Conservation (phyloP, 2,329 filamentous ascomycete genomes). For the Sarocladiaceae sp. region DNA sequence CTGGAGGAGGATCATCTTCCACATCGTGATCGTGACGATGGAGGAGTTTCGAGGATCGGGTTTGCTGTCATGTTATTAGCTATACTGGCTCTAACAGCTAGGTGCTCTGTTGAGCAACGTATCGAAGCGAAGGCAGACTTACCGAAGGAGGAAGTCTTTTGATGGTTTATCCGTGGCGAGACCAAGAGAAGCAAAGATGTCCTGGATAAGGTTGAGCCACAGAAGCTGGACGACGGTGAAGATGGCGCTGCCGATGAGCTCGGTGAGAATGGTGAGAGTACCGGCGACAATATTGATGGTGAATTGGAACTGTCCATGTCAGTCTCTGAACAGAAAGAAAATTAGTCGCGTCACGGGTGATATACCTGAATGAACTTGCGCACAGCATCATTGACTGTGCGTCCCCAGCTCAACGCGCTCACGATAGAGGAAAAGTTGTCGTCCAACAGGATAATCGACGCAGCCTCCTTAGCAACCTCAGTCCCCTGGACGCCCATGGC, state of each 20-base stretch:
- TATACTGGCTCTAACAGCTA: too few relatives aligned
- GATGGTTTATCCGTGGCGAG: slow-evolving; percentile 32
- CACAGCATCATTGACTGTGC: slow-evolving; percentile 57
- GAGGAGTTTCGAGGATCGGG: slow-evolving; percentile 23
- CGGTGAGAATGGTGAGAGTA: slow-evolving; percentile 48
- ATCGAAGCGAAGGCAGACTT: neutral
- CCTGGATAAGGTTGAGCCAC: slow-evolving; percentile 57
- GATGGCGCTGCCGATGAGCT: slow-evolving; percentile 43
- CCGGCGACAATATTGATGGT: slow-evolving; percentile 58
- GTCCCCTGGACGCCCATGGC: slow-evolving; percentile 63
- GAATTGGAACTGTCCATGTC: slow-evolving; percentile 42
- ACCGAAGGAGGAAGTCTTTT: slow-evolving; percentile 24
- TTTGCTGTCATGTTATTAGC: slow-evolving; percentile 6
- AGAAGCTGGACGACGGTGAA: slow-evolving; percentile 52
- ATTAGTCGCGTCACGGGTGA: neutral
- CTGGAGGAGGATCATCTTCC: slow-evolving; percentile 78
- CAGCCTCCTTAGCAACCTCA: slow-evolving; percentile 57
- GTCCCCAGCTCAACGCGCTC: slow-evolving; percentile 55
- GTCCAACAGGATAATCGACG: slow-evolving; percentile 56
- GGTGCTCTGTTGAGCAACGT: too few relatives aligned
- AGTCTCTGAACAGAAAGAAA: neutral
- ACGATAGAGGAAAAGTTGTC: slow-evolving; percentile 59
- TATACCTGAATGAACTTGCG: slow-evolving; percentile 55
- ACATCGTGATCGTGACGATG: slow-evolving; percentile 64
- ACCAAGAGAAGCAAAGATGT: slow-evolving; percentile 50